Percentiles rank a stretch among this genome's conserved stretches.
Conservation (phyloP, 805 yeast genomes). For the Candida hispaniensis region DNA sequence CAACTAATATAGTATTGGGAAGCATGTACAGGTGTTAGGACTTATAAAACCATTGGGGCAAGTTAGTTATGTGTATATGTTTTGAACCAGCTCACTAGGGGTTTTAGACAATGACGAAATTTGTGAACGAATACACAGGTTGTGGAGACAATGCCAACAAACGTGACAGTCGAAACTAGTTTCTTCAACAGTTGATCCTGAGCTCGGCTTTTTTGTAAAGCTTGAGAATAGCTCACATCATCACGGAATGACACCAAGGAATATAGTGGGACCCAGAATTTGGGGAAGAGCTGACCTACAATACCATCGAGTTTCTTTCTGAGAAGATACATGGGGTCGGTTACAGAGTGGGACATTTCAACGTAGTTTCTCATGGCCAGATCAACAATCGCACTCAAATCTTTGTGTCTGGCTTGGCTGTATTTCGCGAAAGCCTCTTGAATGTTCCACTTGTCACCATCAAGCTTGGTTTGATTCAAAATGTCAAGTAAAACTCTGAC, state of each 20-base stretch:
- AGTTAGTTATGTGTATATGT: too few species aligned
- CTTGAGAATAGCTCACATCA: conserved; percentile 67
- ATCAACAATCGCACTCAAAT: conserved; percentile 63
- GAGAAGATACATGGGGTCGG: conserved; percentile 45
- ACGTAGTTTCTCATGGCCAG: conserved; percentile 71
- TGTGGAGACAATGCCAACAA: too few species aligned
- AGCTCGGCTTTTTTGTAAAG: conserved; percentile 45
- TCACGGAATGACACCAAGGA: conserved; percentile 86
- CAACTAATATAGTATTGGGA: too few species aligned
- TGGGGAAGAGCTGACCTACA: conserved; percentile 48
- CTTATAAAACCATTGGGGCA: too few species aligned
- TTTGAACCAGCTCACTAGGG: too few species aligned
- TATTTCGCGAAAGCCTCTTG: conserved; percentile 44
- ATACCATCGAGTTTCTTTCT: conserved; percentile 60
- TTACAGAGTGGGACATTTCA: conserved; percentile 80
- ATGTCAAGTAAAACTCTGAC: conserved; percentile 51
- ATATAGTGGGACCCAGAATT: conserved; percentile 73
- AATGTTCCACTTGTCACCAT: conserved; percentile 33
- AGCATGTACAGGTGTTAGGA: too few species aligned
- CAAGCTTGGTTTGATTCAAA: too few species aligned
- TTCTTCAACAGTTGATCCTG: too few species aligned
- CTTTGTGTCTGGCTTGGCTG: conserved; percentile 46
- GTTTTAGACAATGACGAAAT: too few species aligned
- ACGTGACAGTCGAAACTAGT: too few species aligned
- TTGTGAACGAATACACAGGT: too few species aligned